Percentiles rank a stretch among this genome's conserved stretches.
Evolutionary conservation across 164 flowering plant species (phyloP).

Genomic region (Euptelea pleiosperma): DNA sequence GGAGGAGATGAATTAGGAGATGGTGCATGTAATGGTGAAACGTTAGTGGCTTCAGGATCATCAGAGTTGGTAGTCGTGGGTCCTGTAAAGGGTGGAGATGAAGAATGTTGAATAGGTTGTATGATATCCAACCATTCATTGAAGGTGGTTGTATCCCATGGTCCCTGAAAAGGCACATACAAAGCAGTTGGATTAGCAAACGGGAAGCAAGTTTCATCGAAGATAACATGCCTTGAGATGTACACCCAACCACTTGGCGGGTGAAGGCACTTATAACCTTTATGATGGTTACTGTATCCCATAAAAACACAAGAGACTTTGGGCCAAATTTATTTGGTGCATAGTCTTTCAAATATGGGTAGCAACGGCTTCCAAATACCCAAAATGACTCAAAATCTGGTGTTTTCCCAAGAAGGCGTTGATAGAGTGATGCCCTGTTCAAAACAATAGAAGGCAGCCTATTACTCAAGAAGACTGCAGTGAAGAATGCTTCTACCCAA

Average conservation of each 20-base stretch:
- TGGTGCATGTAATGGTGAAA: no score
- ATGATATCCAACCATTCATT: no score
- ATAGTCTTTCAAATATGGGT: background rate
- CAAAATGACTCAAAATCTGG: background rate
- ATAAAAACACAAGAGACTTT: background rate
- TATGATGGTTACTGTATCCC: background rate
- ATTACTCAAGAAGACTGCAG: background rate
- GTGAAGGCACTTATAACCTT: background rate
- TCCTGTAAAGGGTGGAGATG: no score
- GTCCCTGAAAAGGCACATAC: no score
- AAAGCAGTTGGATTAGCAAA: background rate
- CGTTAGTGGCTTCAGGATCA: no score
- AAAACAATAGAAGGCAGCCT: background rate
- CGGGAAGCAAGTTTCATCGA: background rate
- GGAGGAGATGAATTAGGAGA: no score
- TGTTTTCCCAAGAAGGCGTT: background rate
- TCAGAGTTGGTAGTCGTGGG: no score
- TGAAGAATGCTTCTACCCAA: background rate
- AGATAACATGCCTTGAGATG: background rate
- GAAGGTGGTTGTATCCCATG: no score
- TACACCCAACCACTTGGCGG: background rate
- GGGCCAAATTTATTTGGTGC: slow-evolving; percentile 1
- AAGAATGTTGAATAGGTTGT: no score
- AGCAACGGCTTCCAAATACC: background rate
- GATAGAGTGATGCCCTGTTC: no score